A percentile compares a stretch with the other conserved stretches of the same genome.
These are phyloP conservation scores for Peronosclerospora sorghi DNA, from an alignment of 352 stramenopile species.

Conservation along the genomic window DNA sequence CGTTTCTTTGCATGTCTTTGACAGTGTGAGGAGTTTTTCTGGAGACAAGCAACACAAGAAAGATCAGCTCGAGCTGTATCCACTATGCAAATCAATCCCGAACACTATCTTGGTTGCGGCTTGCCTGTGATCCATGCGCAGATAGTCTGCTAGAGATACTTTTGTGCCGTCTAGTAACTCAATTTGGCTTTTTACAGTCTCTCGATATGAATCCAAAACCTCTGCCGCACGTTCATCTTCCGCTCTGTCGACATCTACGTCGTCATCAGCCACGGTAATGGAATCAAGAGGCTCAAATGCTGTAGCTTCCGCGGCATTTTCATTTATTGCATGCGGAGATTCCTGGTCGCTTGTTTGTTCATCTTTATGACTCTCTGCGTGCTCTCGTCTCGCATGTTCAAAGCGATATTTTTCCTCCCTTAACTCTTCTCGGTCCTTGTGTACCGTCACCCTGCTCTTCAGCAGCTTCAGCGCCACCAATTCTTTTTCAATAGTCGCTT, in stretches of 20 bases:
- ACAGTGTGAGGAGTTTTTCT: slow-evolving; percentile 28
- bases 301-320: slow-evolving; percentile 3
- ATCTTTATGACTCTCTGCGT: slow-evolving; percentile 10
- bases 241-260: slow-evolving; percentile 11
- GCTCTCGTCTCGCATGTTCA: slow-evolving; percentile 32
- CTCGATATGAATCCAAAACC: slow-evolving; percentile 24
- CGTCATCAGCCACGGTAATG: slow-evolving; percentile 15
- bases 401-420: slow-evolving; percentile 45
- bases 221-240: slow-evolving; percentile 19
- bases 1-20: slow-evolving; percentile 43
- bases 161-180: slow-evolving; percentile 49
- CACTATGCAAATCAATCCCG: slow-evolving; percentile 5
- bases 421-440: slow-evolving; percentile 59
- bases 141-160: slow-evolving; percentile 47
- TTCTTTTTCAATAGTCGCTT: slow-evolving; percentile 22
- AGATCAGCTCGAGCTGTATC: not conserved
- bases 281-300: slow-evolving; percentile 28
- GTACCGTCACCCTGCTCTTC: slow-evolving; percentile 41
- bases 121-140: slow-evolving; percentile 36
- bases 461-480: slow-evolving; percentile 31
- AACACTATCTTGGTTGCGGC: slow-evolving; percentile 40
- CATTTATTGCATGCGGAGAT: slow-evolving; percentile 13
- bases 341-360: slow-evolving; percentile 1
- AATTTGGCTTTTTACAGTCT: slow-evolving; percentile 33
- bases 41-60: not conserved